phyloP scores from a whole-genome alignment of 2,329 filamentous ascomycete genomes.

The Phymatotrichopsis omnivora region DNA sequence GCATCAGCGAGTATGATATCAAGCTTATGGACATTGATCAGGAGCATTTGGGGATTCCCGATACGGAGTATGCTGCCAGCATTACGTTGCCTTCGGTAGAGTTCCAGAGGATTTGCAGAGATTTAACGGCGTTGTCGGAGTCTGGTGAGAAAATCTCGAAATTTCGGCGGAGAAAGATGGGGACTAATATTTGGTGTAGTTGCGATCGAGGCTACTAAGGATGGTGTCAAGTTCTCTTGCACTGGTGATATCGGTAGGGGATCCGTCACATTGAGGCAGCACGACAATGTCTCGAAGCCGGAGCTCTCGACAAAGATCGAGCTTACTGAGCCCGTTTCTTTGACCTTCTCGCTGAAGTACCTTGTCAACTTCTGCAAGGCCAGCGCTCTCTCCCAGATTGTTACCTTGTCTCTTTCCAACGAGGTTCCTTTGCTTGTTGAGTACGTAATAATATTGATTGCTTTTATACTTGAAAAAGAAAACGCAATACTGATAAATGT shows the following conservation, averaged over 20 bases:
- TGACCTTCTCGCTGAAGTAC: slow-evolving; percentile 98
- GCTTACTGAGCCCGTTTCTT: slow-evolving; percentile 79
- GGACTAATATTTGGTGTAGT: slow-evolving; percentile 45
- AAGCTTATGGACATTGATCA: slow-evolving; percentile 99
- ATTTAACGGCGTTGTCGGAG: slow-evolving; percentile 85
- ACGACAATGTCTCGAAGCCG: slow-evolving; percentile 82
- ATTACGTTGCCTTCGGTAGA: slow-evolving; percentile 80
- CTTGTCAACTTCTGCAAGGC: slow-evolving; percentile 99
- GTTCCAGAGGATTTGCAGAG: slow-evolving; percentile 90
- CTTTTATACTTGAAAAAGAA: no score
- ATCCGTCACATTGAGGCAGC: slow-evolving; percentile 79
- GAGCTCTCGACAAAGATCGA: slow-evolving; percentile 78
- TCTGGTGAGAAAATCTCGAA: slow-evolving; percentile 59
- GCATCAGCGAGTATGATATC: slow-evolving; percentile 97
- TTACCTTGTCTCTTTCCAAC: slow-evolving; percentile 89
- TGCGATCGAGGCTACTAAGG: slow-evolving; percentile 90
- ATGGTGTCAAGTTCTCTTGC: slow-evolving; percentile 91
- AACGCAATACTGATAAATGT: not conserved
- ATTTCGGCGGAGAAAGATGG: not conserved
- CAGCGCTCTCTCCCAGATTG: slow-evolving; percentile 64
- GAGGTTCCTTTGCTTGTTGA: slow-evolving; percentile 95
- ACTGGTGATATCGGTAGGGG: slow-evolving; percentile 93
- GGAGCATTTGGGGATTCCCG: slow-evolving; percentile 95
- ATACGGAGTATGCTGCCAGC: slow-evolving; percentile 94
- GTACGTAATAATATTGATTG: slow-evolving; percentile 50